A percentile compares a stretch with the other conserved stretches of the same genome.
phyloP scores from a whole-genome alignment of 2,329 filamentous ascomycete species.

The Aspergillus sclerotialis region DNA sequence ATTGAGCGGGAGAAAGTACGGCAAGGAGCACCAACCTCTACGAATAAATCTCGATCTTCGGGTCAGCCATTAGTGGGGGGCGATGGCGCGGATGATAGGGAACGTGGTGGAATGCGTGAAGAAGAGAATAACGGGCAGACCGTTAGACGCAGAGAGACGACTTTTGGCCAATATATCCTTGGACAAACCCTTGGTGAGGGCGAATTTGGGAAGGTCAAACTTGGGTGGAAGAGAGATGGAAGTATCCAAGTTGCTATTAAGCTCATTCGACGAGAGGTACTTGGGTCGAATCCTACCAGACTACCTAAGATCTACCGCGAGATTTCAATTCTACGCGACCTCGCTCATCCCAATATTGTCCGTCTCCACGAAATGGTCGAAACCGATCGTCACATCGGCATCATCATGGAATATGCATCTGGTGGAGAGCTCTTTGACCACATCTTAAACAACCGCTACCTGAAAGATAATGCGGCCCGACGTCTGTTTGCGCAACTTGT shows the following conservation, averaged over 20 bases:
- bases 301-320: slow-evolving; percentile 97
- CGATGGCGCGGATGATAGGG: slow-evolving; percentile 43
- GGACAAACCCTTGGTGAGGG: slow-evolving; percentile 95
- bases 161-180: slow-evolving; percentile 92
- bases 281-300: slow-evolving; percentile 80
- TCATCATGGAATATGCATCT: slow-evolving; percentile 96
- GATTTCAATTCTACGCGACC: slow-evolving; percentile 79
- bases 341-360: slow-evolving; percentile 95
- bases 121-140: slow-evolving; percentile 51
- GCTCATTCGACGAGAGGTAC: slow-evolving; percentile 83
- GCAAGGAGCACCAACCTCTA: slow-evolving; percentile 48
- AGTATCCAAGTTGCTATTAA: slow-evolving; percentile 96
- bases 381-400: slow-evolving; percentile 93
- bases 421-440: slow-evolving; percentile 97
- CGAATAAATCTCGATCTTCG: slow-evolving; percentile 39
- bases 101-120: slow-evolving; percentile 33
- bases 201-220: slow-evolving; percentile 97
- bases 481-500: slow-evolving; percentile 91
- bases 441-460: slow-evolving; percentile 91
- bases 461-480: slow-evolving; percentile 87
- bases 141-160: slow-evolving; percentile 70
- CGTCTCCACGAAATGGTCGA: slow-evolving; percentile 97
- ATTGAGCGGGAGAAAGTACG: slow-evolving; percentile 65
- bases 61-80: slow-evolving; percentile 44
- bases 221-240: slow-evolving; percentile 95